Base-by-base conservation (phyloP, 176 grass and related monocot species). In the Lolium multiflorum region DNA sequence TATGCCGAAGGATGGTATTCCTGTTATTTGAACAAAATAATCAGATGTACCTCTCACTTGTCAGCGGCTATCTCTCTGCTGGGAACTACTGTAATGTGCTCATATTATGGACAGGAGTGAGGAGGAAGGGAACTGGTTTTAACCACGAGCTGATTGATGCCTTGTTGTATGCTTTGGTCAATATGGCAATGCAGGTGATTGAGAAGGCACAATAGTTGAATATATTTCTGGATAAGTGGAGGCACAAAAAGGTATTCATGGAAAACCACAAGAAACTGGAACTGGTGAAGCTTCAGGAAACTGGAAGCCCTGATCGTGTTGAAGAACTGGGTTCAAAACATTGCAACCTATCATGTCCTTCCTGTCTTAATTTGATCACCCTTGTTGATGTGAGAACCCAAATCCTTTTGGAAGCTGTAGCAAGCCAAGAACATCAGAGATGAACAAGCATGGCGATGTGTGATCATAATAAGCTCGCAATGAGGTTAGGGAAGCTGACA, bases 211-310 rank as follows among this genome's bases (percentile, higher is more conserved):
- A 92, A 22, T 93, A 95, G 87, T 83, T 88, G 10, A 98, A 95
- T 81, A 95, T 98, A 87, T 98, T 91, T 89, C 61, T 98, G 35
- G 96, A 98, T 92, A 98, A 98, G 81, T 98, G 96, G 96, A 94
- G 91, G 81, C 90, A 95, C 75, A 98, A 98, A 74, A 93, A 98
- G 52, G 90, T 91, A 67, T 98, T 98, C 28, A 28, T 28, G 28
- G 28, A 28, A 87, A 98, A 80, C 17, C 93, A 98, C 55, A 95
- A 98, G 81, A 98, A 98, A 79, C 76, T 98, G 75, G 94, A 87
- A 86, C 86, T 95, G 43, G 83, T 90, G 37, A 98, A 98, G 72
- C 85, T 98, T 91, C 67, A 89, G 91, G 74, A 98, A 98, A 84
- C 89, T 96, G 93, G 93, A 94, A 90, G 91, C 96, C 16, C 63